Percentiles rank a stretch among this genome's conserved stretches.
These are phyloP conservation scores for Coriaria nepalensis DNA, from an alignment of 306 rosid genomes.

Conservation along the genomic window DNA sequence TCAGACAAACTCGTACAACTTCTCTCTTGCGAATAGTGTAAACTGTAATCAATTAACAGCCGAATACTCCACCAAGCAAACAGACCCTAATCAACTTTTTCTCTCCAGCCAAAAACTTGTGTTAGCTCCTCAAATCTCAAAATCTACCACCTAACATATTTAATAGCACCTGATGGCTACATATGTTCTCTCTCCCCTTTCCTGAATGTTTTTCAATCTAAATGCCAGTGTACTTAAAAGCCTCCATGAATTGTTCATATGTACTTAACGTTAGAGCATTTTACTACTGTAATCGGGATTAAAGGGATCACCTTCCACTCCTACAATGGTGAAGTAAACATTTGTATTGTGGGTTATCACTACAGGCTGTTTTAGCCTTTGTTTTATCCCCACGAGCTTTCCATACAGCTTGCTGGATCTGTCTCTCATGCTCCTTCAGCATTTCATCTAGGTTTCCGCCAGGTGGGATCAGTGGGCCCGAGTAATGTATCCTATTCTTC, in stretches of 20 bases:
- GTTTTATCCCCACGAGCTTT: conserved; percentile 57
- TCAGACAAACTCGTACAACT: no score
- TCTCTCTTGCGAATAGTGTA: no score
- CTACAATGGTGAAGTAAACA: conserved; percentile 33
- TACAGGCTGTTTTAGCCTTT: conserved; percentile 21
- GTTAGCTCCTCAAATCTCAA: no score
- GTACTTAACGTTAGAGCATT: conserved; percentile 12
- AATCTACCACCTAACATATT: no score
- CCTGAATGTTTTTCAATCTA: no score
- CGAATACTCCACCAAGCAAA: no score
- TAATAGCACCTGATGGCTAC: no score
- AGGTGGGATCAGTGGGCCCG: conserved; percentile 55
- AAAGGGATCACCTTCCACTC: conserved; percentile 18
- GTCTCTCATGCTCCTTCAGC: conserved; percentile 70
- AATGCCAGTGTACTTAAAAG: no score
- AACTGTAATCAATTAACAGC: no score
- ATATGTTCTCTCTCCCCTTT: no score
- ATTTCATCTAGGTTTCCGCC: conserved; percentile 59
- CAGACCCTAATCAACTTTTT: no score
- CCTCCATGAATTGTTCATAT: conserved; percentile 14
- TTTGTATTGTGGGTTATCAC: conserved; percentile 33
- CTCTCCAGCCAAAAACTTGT: no score
- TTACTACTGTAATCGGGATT: not conserved
- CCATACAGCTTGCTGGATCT: conserved; percentile 58
- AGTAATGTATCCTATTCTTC: conserved; percentile 41